A percentile compares a stretch with the other conserved stretches of the same genome.
These are phyloP conservation scores for Vigna nakashimae DNA, from an alignment of 306 rosid species.

Conservation along the genomic window DNA sequence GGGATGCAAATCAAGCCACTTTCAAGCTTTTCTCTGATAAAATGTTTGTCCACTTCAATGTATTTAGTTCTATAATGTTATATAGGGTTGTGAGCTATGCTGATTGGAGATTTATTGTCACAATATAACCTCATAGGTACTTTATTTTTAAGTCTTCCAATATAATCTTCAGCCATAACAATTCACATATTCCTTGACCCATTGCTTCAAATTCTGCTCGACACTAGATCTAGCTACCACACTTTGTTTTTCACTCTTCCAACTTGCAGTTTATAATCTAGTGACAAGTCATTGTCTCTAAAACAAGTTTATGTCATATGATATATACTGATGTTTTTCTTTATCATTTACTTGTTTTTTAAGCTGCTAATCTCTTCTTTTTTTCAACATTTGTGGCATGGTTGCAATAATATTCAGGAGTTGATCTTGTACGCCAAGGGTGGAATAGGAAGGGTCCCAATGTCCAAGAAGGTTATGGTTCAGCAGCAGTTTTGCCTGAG, in stretches of 20 bases:
- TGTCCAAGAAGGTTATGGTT: conserved; percentile 98
- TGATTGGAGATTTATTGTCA: too few relatives aligned
- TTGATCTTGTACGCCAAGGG: conserved; percentile 95
- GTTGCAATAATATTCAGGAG: conserved; percentile 63
- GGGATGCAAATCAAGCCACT: too few relatives aligned
- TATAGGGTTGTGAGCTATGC: too few relatives aligned
- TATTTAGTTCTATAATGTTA: too few relatives aligned
- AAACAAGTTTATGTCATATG: conserved; percentile 24
- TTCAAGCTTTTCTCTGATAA: too few relatives aligned
- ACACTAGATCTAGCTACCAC: too few relatives aligned
- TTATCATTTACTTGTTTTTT: conserved; percentile 23
- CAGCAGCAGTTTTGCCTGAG: conserved; percentile 95
- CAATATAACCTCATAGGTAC: too few relatives aligned
- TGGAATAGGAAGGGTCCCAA: conserved; percentile 91
- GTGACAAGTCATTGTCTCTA: conserved; percentile 13
- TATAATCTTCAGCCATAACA: too few relatives aligned
- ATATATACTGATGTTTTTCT: background rate
- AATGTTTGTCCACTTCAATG: too few relatives aligned
- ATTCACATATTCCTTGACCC: too few relatives aligned
- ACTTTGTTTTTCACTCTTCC: background rate
- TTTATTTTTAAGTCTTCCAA: too few relatives aligned
- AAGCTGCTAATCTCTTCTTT: conserved; percentile 25
- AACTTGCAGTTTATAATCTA: conserved; percentile 32
- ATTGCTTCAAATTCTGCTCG: too few relatives aligned
- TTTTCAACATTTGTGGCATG: conserved; percentile 39